phyloP scores from a whole-genome alignment of 805 yeast species.

The Yamadazyma tumulicola region DNA sequence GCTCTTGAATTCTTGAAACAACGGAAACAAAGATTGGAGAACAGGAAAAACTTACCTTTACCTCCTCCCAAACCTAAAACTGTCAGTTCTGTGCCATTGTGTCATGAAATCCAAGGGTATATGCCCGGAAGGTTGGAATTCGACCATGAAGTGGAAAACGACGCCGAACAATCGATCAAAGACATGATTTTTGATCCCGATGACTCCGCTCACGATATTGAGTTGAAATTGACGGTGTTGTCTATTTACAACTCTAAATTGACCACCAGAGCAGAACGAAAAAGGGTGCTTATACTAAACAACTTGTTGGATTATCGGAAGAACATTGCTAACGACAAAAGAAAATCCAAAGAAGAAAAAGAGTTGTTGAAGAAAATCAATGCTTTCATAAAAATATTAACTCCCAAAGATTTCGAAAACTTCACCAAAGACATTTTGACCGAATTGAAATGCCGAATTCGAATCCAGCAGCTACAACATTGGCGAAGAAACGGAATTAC shows the following conservation, averaged over 20 bases:
- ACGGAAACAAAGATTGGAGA: slow-evolving; percentile 69
- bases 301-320: slow-evolving; percentile 79
- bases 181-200: slow-evolving; percentile 96
- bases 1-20: slow-evolving; percentile 66
- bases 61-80: slow-evolving; percentile 86
- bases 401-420: slow-evolving; percentile 73
- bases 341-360: slow-evolving; percentile 83
- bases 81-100: slow-evolving; percentile 88
- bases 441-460: slow-evolving; percentile 73
- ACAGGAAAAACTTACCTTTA: slow-evolving; percentile 64
- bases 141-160: slow-evolving; percentile 95
- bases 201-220: slow-evolving; percentile 83
- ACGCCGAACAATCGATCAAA: slow-evolving; percentile 89
- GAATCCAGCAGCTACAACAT: slow-evolving; percentile 87
- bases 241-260: slow-evolving; percentile 88
- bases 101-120: slow-evolving; percentile 95
- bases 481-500: slow-evolving; percentile 92
- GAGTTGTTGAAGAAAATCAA: slow-evolving; percentile 73
- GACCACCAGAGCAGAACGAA: slow-evolving; percentile 89
- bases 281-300: slow-evolving; percentile 75
- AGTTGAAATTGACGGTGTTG: slow-evolving; percentile 79
- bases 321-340: slow-evolving; percentile 78
- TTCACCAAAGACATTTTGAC: slow-evolving; percentile 70
- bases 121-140: slow-evolving; percentile 99
- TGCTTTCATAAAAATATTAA: slow-evolving; percentile 77